phyloP scores from a whole-genome alignment of 768 basidiomycete species.

The Clavaria fumosa region DNA sequence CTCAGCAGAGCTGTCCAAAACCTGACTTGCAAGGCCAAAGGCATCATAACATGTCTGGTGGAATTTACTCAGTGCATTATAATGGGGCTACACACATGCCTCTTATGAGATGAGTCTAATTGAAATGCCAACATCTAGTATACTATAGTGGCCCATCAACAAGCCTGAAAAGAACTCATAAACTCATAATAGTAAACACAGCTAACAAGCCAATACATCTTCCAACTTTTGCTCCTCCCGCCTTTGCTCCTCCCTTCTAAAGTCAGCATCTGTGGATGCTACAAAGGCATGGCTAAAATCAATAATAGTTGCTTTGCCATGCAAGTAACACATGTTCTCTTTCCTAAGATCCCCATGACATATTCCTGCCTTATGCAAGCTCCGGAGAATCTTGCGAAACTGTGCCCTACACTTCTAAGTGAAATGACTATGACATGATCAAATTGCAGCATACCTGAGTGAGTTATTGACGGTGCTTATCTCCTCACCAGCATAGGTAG shows the following conservation, averaged over 20 bases:
- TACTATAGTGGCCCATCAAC: too few relatives aligned
- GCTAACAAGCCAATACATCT: not conserved
- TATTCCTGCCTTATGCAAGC: constrained; percentile 1
- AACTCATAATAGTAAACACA: too few relatives aligned
- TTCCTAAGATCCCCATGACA: constrained; percentile 2
- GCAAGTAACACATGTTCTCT: constrained; percentile 1
- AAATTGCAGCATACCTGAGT: constrained; percentile 1
- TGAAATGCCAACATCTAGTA: too few relatives aligned
- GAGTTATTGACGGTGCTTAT: constrained; percentile 1
- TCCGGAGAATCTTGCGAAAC: constrained; percentile 2
- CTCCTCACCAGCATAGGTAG: constrained; percentile 4
- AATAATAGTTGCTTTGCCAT: constrained; percentile 1
- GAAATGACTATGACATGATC: not conserved
- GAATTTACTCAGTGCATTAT: too few relatives aligned
- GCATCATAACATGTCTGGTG: too few relatives aligned
- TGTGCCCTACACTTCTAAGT: not conserved
- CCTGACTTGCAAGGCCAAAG: too few relatives aligned
- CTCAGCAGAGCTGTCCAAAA: too few relatives aligned
- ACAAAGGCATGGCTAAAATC: constrained; percentile 1
- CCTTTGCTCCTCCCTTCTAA: not conserved
- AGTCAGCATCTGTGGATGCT: not conserved
- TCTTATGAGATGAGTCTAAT: too few relatives aligned
- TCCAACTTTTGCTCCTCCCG: not conserved
- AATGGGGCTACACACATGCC: too few relatives aligned
- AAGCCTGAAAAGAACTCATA: too few relatives aligned